Percentiles rank a stretch among this genome's conserved stretches.
phyloP scores from a whole-genome alignment of 371 early-diverging fungal species.

The Actinomortierella ambigua region DNA sequence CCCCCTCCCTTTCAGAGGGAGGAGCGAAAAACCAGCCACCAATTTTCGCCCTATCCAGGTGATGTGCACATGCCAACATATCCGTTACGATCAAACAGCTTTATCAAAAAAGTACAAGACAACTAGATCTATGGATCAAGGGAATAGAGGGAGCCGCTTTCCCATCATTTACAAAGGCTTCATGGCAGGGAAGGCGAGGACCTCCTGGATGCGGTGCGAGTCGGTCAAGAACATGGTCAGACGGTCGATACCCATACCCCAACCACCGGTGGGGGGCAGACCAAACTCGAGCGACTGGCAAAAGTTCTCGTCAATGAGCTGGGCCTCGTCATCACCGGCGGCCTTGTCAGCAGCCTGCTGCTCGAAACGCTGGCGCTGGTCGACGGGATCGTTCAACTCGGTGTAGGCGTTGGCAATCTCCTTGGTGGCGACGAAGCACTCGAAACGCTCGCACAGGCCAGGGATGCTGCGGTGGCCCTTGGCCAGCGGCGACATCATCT shows the following conservation, averaged over 20 bases:
- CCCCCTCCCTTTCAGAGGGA: too few relatives aligned
- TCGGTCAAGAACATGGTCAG: slow-evolving; percentile 99
- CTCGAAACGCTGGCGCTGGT: slow-evolving; percentile 97
- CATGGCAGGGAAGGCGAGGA: slow-evolving; percentile 96
- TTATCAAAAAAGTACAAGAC: too few relatives aligned
- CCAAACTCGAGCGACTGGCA: slow-evolving; percentile 98
- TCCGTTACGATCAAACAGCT: too few relatives aligned
- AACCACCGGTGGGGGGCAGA: slow-evolving; percentile 98
- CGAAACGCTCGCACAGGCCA: slow-evolving; percentile 99
- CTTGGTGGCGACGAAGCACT: slow-evolving; percentile 99
- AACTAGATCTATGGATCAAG: background rate
- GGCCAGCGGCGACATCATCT: slow-evolving; percentile 99
- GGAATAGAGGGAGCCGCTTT: background rate
- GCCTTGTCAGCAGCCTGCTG: slow-evolving; percentile 97
- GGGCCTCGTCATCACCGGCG: slow-evolving; percentile 99
- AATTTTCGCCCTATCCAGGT: too few relatives aligned
- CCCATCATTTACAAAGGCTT: slow-evolving; percentile 56
- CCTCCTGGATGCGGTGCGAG: slow-evolving; percentile 98
- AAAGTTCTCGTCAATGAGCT: slow-evolving; percentile 98
- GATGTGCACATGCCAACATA: too few relatives aligned
- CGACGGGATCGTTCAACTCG: slow-evolving; percentile 98
- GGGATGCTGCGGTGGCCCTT: slow-evolving; percentile 94
- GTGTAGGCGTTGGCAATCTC: slow-evolving; percentile 99
- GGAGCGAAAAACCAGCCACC: too few relatives aligned
- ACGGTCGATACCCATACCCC: slow-evolving; percentile 99